Base-by-base conservation (phyloP, 2,329 filamentous ascomycete genomes). In the Ophiostoma sp. region DNA sequence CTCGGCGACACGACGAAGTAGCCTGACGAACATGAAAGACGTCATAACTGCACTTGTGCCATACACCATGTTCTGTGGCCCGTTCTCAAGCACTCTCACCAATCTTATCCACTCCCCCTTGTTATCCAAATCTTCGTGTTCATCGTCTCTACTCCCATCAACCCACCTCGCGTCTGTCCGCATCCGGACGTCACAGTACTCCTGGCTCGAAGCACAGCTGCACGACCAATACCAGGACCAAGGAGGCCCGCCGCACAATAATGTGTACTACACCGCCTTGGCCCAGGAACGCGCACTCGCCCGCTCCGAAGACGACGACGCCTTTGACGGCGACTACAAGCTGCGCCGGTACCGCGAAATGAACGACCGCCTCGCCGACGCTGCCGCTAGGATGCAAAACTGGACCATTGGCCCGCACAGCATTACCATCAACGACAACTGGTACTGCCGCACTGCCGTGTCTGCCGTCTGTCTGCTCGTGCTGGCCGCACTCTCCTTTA, bases 61-160 rank as follows among this genome's bases (percentile, higher is more conserved):
- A 23, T 67, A 67, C 23, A 67, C 65, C 65, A 67, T 67, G 65
- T 67, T 67, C 36, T 67, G 65, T 39, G 65, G 65, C 20, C 65
- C 65, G 1, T 67, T 67, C 15, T 11, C 65, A 11, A 67, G 65
- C 39, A 67, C 65, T 11, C 65, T 67, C n/a, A 39, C 65, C 65
- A 17, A 1, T 3, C 23, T 67, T 31, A n/a, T 67, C 44, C 17
- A n/a, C 17, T 17, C 33, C 4, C 17, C 31, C 17, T n/a, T 17
- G 7, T 48, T 15, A 20, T 48, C 44, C 4, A 10, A 23, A 33
- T 41, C 65, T 2, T 1, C 33, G 1, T 17, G 15, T 5, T 11
- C 62, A 23, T 39, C 33, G 1, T 8, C 33, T 17, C 33, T n/a
- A 23, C n/a, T 10, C 3, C 36, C 65, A 33, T 41, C 65, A 2